Evolutionary conservation across 2,329 filamentous ascomycete genomes (phyloP), one percentile per base, ranked within the genome.

Genomic region (Talaromyces sp.): DNA sequence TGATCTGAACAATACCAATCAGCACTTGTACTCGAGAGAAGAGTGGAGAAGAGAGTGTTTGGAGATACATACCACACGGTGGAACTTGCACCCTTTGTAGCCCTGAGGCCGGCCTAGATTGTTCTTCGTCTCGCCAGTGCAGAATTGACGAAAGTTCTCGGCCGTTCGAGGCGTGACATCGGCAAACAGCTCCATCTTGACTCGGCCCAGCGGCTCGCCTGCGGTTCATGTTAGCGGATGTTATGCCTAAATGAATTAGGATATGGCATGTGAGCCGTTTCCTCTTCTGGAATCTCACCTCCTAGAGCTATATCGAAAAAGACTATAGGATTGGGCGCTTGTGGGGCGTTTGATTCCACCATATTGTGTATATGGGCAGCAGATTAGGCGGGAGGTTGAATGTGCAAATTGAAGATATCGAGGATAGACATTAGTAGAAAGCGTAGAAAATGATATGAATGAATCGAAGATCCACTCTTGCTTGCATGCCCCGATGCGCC

Each of bases 61-160:
- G 67, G 13, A 45, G 1, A 66, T 63, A 83, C 90, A 72, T 80
- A 96, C 92, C 72, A 98, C 92, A 66, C 95, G 89, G 79, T 98
- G 95, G 73, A 98, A 97, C 78, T 92, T 96, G 82, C 87, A 90
- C 62, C 91, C 91, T 81, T 97, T 98, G 85, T 97, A 99, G 68
- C 95, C 95, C 75, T 96, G 91, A 0, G 93, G 90, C 68, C 88
- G 85, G 39, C 92, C 92, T 10, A 87, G 85, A 60, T 86, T 78
- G 74, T 91, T 91, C 80, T 93, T 96, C 70, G 86, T 89, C 82
- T 98, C 94, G 72, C 95, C 95, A 0, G 94, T 98, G 81, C 93
- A 97, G 81, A 97, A 97, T 75, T 96, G 92, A 56, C 93, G 91
- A 78, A 99, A 98, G 82, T 98, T 98, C 79, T 98, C 95, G 35